These are phyloP conservation scores for Plicaturopsis crispa DNA, from an alignment of 768 basidiomycete genomes.

Conservation along the genomic window DNA sequence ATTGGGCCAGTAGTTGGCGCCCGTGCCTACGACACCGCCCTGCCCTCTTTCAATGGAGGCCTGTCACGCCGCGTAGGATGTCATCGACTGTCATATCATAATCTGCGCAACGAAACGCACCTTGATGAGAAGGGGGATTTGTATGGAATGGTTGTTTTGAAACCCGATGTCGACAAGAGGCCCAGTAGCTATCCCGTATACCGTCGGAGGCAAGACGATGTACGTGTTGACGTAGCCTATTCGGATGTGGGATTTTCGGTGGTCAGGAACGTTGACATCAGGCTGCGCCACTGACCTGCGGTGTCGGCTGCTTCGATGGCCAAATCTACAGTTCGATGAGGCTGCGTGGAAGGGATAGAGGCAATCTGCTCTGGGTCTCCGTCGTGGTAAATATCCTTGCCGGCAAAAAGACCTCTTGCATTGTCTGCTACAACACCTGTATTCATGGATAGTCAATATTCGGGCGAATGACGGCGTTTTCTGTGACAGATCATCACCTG, in stretches of 20 bases:
- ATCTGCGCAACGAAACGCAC: slow-evolving; percentile 25
- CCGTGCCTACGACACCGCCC: slow-evolving; percentile 43
- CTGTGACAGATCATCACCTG: background rate
- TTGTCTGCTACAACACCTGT: slow-evolving; percentile 34
- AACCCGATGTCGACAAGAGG: slow-evolving; percentile 43
- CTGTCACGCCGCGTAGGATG: too few relatives aligned
- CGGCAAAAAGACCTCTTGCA: slow-evolving; percentile 31
- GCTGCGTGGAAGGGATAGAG: slow-evolving; percentile 32
- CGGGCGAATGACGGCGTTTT: background rate
- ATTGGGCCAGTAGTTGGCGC: slow-evolving; percentile 46
- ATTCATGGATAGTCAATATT: background rate
- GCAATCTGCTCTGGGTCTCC: slow-evolving; percentile 37
- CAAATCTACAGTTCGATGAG: slow-evolving; percentile 44
- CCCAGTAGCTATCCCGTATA: slow-evolving; percentile 41
- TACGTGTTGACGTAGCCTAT: slow-evolving; percentile 43
- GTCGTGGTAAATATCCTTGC: slow-evolving; percentile 40
- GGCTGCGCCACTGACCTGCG: slow-evolving; percentile 12
- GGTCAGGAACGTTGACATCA: slow-evolving; percentile 10
- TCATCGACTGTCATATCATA: too few relatives aligned
- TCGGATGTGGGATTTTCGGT: background rate
- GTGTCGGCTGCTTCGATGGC: slow-evolving; percentile 37
- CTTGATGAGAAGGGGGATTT: slow-evolving; percentile 38
- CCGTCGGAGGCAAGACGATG: slow-evolving; percentile 46
- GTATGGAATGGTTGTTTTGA: slow-evolving; percentile 40
- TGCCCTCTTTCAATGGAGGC: too few relatives aligned